Evolutionary conservation across 2,329 filamentous ascomycete genomes (phyloP), one percentile per base, ranked within the genome.

Genomic region (Sporothrix luriei): DNA sequence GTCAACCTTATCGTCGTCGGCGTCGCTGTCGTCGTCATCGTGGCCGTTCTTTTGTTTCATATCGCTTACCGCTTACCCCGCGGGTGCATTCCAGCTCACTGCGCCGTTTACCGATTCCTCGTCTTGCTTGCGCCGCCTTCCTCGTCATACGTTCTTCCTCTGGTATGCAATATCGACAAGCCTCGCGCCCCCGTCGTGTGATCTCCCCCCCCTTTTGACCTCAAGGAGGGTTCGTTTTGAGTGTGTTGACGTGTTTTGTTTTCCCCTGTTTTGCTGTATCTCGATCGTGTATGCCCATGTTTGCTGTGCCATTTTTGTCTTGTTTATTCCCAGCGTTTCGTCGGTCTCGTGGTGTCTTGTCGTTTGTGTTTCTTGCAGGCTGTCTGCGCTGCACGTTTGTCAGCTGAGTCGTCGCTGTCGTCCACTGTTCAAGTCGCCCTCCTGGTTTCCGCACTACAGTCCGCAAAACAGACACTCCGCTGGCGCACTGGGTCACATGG

Each of bases 11-110:
- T 51, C 40, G 14, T 59, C 24, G 3, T 65, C n/a, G 29, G 29
- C 29, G 29, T 33, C 29, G 29, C 4, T 6, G 29, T 33, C 33
- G 33, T 33, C 33, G 33, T 33, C 33, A 7, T 6, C 33, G 19
- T 6, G 6, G 19, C 43, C 43, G 43, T 59, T 59, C 26, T 68
- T 38, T 29, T 52, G 46, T 40, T 61, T 51, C 55, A 29, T 68
- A 29, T 68, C 13, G 40, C 40, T 40, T 61, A 68, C 66, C 13
- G 40, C 40, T 40, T 61, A 68, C 66, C 66, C 66, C 66, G 66
- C 52, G 52, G 52, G 66, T 54, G 66, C 66, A 68, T 68, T 68
- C 54, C 66, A 61, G 54, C 24, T 59, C 24, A 5, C 38, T 19
- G 7, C 26, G 38, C 40, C 43, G 9, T 14, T 51, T 46, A 29